Conservation (phyloP, 2,329 filamentous ascomycete species). For the Tolypocladium tropicale region DNA sequence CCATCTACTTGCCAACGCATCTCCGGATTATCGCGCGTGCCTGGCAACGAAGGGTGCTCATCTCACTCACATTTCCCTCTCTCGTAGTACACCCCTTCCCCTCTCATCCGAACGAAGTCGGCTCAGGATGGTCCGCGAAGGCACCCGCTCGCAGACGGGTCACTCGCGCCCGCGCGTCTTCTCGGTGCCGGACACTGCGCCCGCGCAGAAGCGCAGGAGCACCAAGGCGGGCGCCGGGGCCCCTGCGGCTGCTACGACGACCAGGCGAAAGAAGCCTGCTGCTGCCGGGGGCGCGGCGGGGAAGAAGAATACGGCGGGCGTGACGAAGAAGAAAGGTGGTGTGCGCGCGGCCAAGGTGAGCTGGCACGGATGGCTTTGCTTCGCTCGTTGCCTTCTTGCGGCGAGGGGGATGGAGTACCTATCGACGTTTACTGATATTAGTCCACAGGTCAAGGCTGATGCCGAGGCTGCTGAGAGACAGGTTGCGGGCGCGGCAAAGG, state of each 20-base stretch:
- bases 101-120: not conserved
- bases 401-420: not conserved
- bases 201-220: conserved; percentile 29
- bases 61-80: not conserved
- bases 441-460: not conserved
- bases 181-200: conserved; percentile 35
- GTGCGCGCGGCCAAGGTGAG: not conserved
- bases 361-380: not conserved
- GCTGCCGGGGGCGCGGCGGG: not conserved
- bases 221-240: conserved; percentile 3
- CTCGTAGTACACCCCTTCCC: not conserved
- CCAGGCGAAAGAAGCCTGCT: not conserved
- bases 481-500: not conserved
- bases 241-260: not conserved
- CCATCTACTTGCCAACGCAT: too few relatives aligned
- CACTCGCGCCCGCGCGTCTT: conserved; percentile 43
- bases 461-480: not conserved
- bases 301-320: conserved; percentile 1
- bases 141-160: conserved; percentile 41
- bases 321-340: not conserved
- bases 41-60: not conserved
- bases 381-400: not conserved
- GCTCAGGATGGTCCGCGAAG: conserved; percentile 35
- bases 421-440: not conserved
- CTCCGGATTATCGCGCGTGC: too few relatives aligned